Conservation (phyloP, 177 flowering plant species). For the Tripterygium wilfordii region DNA sequence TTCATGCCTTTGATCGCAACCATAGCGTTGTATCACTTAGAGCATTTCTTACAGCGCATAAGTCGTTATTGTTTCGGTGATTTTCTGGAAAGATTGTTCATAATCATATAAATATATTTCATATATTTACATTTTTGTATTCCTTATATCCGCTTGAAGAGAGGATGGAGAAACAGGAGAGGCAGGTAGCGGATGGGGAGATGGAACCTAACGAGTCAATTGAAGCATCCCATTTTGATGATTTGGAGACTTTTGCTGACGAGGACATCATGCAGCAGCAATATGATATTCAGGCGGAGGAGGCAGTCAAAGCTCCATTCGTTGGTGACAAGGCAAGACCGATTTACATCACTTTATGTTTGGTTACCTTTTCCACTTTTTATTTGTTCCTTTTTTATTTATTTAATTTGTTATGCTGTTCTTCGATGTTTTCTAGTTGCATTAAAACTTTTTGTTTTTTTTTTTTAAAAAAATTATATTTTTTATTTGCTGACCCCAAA, state of each 20-base stretch:
- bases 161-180: slow-evolving; percentile 28
- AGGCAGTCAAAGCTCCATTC: slow-evolving; percentile 63
- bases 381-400: background rate
- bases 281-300: slow-evolving; percentile 47
- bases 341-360: background rate
- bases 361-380: background rate
- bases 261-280: slow-evolving; percentile 79
- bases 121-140: background rate
- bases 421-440: background rate
- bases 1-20: too few relatives aligned
- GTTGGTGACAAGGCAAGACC: slow-evolving; percentile 72
- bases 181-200: slow-evolving; percentile 17
- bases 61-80: too few relatives aligned
- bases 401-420: background rate
- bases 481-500: too few relatives aligned
- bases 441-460: background rate
- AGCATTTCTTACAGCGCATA: too few relatives aligned
- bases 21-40: too few relatives aligned
- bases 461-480: background rate
- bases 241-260: slow-evolving; percentile 51
- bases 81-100: too few relatives aligned
- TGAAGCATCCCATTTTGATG: slow-evolving; percentile 17
- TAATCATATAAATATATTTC: background rate
- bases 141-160: slow-evolving; percentile 22
- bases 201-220: slow-evolving; percentile 16